Conservation (phyloP, 1,139 yeast genomes). For the Saccharomyces pastorianus region DNA sequence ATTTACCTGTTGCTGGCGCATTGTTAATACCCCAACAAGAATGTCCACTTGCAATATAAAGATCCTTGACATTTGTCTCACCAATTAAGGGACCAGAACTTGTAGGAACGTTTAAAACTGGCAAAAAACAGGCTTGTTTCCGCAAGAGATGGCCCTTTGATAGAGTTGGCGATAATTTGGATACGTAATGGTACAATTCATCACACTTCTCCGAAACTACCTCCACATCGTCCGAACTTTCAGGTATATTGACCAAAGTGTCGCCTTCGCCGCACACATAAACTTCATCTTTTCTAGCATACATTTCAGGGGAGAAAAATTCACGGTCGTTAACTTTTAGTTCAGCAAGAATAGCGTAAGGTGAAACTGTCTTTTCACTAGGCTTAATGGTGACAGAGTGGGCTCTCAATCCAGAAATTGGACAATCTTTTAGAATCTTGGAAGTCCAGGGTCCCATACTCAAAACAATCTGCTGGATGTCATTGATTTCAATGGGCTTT, state of each 20-base stretch:
- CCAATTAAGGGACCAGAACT: conserved; percentile 92
- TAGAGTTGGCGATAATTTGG: conserved; percentile 65
- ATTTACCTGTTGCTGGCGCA: conserved; percentile 93
- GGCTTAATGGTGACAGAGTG: conserved; percentile 92
- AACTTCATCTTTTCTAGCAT: conserved; percentile 92
- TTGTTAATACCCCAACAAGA: conserved; percentile 98
- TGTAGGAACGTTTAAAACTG: conserved; percentile 87
- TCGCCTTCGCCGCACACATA: conserved; percentile 98
- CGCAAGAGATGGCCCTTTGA: conserved; percentile 69
- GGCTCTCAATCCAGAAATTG: conserved; percentile 85
- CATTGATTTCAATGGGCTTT: conserved; percentile 34
- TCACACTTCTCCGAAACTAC: conserved; percentile 85
- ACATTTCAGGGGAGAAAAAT: conserved; percentile 84
- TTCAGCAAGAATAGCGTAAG: conserved; percentile 92
- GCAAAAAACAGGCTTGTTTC: conserved; percentile 92
- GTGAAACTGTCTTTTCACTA: conserved; percentile 56
- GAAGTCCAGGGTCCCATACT: conserved; percentile 97
- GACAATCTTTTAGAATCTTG: conserved; percentile 80
- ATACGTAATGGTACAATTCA: conserved; percentile 73
- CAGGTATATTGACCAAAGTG: conserved; percentile 82
- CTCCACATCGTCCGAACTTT: conserved; percentile 87
- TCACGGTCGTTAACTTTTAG: conserved; percentile 56
- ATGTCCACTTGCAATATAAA: conserved; percentile 85
- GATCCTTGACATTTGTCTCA: conserved; percentile 73
- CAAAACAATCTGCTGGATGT: conserved; percentile 73